Evolutionary conservation across 306 rosid genomes (phyloP), one percentile per base, ranked within the genome.

Genomic region (Senna tora): DNA sequence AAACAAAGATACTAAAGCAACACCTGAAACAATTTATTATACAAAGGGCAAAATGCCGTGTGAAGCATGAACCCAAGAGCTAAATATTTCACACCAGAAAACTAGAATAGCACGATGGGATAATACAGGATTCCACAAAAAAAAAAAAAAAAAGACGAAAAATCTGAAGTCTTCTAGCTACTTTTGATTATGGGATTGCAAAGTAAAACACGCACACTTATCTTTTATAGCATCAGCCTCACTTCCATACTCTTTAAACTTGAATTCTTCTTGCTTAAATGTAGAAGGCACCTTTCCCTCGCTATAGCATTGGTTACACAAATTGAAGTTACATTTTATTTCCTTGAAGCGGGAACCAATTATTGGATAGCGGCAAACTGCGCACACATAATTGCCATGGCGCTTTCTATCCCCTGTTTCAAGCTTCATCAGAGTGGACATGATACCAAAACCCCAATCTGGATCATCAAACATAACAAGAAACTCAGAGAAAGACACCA

Each of bases 381-480:
- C 69, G 84, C 99, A 95, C 34, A 87, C 84, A 3, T 86, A 80
- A 71, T 75, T 78, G 20, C 99, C 97, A 45, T 95, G 96, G 54
- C 97, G 93, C 76, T 88, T 91, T 73, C 97, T 86, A 69, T 95
- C 99, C 59, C 97, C 96, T 0, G 81, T 80, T 78, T 95, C 99
- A 38, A 95, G 99, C 87, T 89, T 95, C 75, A 84, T 56, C 54
- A 95, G 74, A 50, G 87, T 88, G 12, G 97, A 82, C 96, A 95
- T 86, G 65, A 95, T 91, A 39, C 97, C 97, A 52, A 95, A 95
- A 59, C 99, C 97, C 97, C 96, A 89, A 82, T 95, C 99, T 14
- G 79, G 78, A 82, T 95, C 97, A 39, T 95, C 90, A 71, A 95
- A 88, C 96, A 91, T 84, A 47, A 81, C 89, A 42, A 86, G 83